These are phyloP conservation scores for Phytomonas serpens DNA, from an alignment of 208 protist genomes.

Conservation along the genomic window DNA sequence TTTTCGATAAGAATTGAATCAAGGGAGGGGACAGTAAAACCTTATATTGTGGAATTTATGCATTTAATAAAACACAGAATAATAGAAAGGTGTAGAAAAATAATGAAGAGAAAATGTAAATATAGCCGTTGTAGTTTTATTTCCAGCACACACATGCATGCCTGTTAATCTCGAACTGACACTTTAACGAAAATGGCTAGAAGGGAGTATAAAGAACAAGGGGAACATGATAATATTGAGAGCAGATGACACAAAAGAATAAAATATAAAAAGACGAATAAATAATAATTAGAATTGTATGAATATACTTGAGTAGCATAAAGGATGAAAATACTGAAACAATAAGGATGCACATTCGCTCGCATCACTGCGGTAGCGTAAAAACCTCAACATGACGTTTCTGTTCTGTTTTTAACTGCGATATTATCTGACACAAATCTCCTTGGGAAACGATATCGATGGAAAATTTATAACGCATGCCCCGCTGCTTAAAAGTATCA, in stretches of 20 bases:
- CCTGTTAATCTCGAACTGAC: not conserved
- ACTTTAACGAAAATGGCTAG: not conserved
- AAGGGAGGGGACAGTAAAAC: not conserved
- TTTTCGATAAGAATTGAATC: not conserved
- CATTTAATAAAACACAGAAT: slow-evolving; percentile 6
- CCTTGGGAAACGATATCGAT: not conserved
- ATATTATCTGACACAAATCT: not conserved
- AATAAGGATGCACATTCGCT: not conserved
- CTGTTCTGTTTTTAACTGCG: not conserved
- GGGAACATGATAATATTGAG: not conserved
- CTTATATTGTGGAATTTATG: not conserved
- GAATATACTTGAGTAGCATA: not conserved
- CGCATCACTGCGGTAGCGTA: not conserved
- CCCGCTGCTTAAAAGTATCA: not conserved
- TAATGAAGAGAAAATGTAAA: slow-evolving; percentile 10
- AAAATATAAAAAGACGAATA: not conserved
- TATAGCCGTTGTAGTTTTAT: not conserved
- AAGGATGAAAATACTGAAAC: not conserved
- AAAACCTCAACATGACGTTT: not conserved
- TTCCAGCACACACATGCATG: not conserved
- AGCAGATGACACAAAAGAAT: not conserved
- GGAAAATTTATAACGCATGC: not conserved
- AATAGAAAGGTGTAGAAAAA: slow-evolving; percentile 11
- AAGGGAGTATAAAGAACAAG: not conserved
- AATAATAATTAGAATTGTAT: not conserved